These are phyloP conservation scores for Rhodotorula toruloides DNA, from an alignment of 768 basidiomycete genomes.

Conservation along the genomic window DNA sequence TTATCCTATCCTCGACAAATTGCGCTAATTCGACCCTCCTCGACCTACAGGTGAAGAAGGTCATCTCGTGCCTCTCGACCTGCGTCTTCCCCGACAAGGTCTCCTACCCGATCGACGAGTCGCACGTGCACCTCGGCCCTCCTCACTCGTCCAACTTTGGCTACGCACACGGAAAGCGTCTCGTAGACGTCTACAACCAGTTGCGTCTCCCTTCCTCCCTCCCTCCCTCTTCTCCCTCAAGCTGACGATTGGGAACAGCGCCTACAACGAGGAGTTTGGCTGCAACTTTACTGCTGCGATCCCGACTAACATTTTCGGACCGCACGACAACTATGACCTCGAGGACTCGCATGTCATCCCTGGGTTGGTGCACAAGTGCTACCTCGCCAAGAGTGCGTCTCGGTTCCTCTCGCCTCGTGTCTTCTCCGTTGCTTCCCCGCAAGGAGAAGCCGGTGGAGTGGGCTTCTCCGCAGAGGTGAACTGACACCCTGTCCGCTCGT, in stretches of 20 bases:
- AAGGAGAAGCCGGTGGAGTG: not conserved
- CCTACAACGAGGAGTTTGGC: conserved; percentile 92
- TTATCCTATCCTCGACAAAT: no score
- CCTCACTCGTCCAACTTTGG: conserved; percentile 95
- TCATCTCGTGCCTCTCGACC: conserved; percentile 92
- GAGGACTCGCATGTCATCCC: conserved; percentile 92
- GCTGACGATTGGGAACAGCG: conserved; percentile 53
- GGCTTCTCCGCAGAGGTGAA: no score
- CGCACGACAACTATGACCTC: conserved; percentile 87
- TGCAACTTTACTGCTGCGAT: conserved; percentile 94
- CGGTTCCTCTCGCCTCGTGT: conserved; percentile 10
- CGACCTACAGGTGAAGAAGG: conserved; percentile 55
- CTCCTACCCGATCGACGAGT: conserved; percentile 84
- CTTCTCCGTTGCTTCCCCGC: not conserved
- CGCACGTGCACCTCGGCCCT: conserved; percentile 83
- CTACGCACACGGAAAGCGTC: conserved; percentile 89
- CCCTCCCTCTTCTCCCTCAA: not conserved
- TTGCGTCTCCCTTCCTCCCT: conserved; percentile 47
- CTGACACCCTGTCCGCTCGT: not conserved
- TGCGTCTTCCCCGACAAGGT: conserved; percentile 97
- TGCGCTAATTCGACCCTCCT: not conserved
- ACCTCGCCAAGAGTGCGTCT: conserved; percentile 73
- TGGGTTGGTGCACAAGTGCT: conserved; percentile 85
- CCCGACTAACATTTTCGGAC: conserved; percentile 95
- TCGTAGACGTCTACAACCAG: conserved; percentile 96